Evolutionary conservation across 2,329 filamentous ascomycete genomes (phyloP).

Genomic region (Fusarium mundagurra): DNA sequence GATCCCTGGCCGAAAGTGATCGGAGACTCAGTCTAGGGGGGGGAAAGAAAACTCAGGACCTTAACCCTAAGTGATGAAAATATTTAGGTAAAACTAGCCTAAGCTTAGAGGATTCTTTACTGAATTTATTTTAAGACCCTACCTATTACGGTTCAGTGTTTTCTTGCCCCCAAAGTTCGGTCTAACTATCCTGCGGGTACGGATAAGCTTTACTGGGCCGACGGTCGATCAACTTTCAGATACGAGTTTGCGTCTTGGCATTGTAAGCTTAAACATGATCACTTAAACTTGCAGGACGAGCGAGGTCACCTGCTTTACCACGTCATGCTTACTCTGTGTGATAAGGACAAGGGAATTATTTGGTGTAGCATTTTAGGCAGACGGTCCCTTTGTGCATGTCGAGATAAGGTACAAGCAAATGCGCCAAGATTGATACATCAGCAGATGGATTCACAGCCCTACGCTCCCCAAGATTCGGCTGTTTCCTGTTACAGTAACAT

Average conservation of each 20-base stretch:
- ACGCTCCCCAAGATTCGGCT: not conserved
- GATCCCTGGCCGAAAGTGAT: not conserved
- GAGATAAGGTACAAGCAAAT: not conserved
- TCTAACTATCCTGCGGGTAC: not conserved
- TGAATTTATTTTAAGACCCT: too few species aligned
- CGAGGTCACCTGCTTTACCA: not conserved
- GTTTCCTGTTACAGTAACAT: not conserved
- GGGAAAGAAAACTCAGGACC: too few species aligned
- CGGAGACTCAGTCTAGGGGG: not conserved
- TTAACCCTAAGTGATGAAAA: too few species aligned
- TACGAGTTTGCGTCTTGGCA: constrained; percentile 18
- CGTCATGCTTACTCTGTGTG: not conserved
- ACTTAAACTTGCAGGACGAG: not conserved
- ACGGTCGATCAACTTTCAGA: not conserved
- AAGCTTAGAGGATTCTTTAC: too few species aligned
- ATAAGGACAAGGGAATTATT: not conserved
- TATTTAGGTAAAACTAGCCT: too few species aligned
- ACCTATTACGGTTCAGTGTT: too few species aligned
- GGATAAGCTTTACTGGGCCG: not conserved
- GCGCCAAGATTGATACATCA: not conserved
- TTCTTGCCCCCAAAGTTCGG: not conserved
- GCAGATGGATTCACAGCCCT: not conserved
- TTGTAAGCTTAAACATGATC: constrained; percentile 11
- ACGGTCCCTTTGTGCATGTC: not conserved
- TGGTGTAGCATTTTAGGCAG: not conserved